Evolutionary conservation across 495 filamentous ascomycete species (phyloP).

Genomic region (Trichoderma virens): DNA sequence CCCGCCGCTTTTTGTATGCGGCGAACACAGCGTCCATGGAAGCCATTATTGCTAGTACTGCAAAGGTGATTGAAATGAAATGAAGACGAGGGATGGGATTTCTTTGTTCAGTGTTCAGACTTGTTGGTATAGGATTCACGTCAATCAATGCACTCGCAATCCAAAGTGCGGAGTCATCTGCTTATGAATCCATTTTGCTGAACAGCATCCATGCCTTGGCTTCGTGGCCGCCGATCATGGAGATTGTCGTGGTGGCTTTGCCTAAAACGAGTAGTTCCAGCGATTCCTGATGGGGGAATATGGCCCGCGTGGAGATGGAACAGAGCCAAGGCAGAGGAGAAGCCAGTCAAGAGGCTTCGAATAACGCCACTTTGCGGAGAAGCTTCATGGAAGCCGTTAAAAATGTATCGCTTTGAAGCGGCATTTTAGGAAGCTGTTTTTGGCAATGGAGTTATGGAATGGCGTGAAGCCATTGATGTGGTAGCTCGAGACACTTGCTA

Average conservation of each 20-base stretch:
- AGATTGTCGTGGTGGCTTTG: neutral
- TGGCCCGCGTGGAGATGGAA: neutral
- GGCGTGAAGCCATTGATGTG: too few relatives aligned
- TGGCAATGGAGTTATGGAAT: too few relatives aligned
- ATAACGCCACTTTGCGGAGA: neutral
- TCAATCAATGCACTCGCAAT: neutral
- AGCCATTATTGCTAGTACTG: neutral
- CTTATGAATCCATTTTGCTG: neutral
- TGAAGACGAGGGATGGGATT: too few relatives aligned
- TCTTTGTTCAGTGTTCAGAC: too few relatives aligned
- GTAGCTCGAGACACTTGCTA: too few relatives aligned
- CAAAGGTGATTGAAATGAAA: neutral
- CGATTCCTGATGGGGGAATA: neutral
- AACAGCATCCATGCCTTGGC: neutral
- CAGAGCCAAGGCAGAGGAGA: too few relatives aligned
- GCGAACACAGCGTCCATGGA: conserved; percentile 27
- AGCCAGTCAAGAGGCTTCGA: neutral
- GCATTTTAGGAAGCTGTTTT: too few relatives aligned
- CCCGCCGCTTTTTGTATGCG: conserved; percentile 22
- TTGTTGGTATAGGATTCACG: too few relatives aligned
- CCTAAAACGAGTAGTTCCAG: neutral
- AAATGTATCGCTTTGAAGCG: too few relatives aligned
- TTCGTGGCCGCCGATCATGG: neutral
- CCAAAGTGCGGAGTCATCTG: neutral
- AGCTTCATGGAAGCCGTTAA: neutral